A percentile compares a stretch with the other conserved stretches of the same genome.
phyloP scores from a whole-genome alignment of 2,329 filamentous ascomycete species.

The Epichloe coenophiala region DNA sequence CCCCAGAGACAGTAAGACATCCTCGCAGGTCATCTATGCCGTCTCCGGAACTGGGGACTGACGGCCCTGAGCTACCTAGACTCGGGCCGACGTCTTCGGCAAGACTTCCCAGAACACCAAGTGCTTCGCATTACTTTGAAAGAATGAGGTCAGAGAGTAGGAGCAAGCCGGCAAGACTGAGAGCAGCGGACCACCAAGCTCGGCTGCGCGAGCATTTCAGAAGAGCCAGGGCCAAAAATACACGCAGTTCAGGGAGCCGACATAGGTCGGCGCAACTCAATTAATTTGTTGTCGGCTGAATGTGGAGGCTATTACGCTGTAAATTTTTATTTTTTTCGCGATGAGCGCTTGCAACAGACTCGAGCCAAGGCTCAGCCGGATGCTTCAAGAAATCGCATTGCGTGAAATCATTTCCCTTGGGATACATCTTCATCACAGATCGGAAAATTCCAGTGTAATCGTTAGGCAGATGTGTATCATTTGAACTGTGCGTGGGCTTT shows the following conservation, averaged over 20 bases:
- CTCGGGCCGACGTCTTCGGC: slow-evolving; percentile 7
- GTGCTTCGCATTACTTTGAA: slow-evolving; percentile 12
- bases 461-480: slow-evolving; percentile 9
- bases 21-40: slow-evolving; percentile 1
- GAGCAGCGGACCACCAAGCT: slow-evolving; percentile 11
- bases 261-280: background rate
- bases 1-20: background rate
- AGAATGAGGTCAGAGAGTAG: slow-evolving; percentile 8
- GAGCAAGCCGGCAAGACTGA: slow-evolving; percentile 3
- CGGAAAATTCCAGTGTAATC: no score
- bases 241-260: slow-evolving; percentile 5
- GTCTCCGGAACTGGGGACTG: slow-evolving; percentile 9
- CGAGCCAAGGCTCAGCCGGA: background rate
- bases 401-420: no score
- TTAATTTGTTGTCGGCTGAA: background rate
- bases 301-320: no score
- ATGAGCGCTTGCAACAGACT: background rate
- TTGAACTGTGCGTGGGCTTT: slow-evolving; percentile 16
- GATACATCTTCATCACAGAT: background rate
- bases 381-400: background rate
- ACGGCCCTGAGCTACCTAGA: slow-evolving; percentile 9
- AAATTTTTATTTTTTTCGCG: background rate
- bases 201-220: slow-evolving; percentile 16
- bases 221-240: slow-evolving; percentile 9
- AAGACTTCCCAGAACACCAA: slow-evolving; percentile 6